phyloP scores from a whole-genome alignment of 495 filamentous ascomycete genomes.

The Pyrenula massariospora region DNA sequence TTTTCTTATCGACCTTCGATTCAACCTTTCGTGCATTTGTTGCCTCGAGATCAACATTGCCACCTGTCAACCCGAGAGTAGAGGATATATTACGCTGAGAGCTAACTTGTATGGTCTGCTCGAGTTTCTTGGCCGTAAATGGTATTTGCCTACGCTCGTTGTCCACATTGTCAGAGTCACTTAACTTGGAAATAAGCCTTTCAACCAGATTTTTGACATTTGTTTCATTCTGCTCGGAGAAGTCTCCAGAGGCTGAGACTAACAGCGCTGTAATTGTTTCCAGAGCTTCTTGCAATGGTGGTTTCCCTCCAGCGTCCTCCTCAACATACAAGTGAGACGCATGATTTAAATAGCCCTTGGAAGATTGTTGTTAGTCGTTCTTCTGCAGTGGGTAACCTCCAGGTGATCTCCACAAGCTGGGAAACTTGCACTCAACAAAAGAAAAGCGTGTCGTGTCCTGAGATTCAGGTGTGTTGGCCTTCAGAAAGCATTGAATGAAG shows the following conservation, averaged over 20 bases:
- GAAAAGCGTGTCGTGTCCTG: too few relatives aligned
- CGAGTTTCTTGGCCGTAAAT: slow-evolving; percentile 71
- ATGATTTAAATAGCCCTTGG: slow-evolving; percentile 77
- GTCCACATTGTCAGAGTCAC: slow-evolving; percentile 58
- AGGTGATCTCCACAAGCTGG: too few relatives aligned
- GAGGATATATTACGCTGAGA: slow-evolving; percentile 91
- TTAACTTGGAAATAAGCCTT: slow-evolving; percentile 77
- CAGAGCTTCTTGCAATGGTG: slow-evolving; percentile 76
- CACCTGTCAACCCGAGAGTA: slow-evolving; percentile 76
- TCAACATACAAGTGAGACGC: slow-evolving; percentile 73
- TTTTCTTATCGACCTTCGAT: slow-evolving; percentile 95
- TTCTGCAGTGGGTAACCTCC: not conserved
- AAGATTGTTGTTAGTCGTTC: not conserved
- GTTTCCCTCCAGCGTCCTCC: slow-evolving; percentile 50
- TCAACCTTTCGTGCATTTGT: slow-evolving; percentile 87
- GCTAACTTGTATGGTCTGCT: slow-evolving; percentile 91
- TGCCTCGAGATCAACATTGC: slow-evolving; percentile 83
- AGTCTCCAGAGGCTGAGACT: slow-evolving; percentile 79
- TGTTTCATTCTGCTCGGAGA: slow-evolving; percentile 54
- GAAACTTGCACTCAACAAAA: not conserved
- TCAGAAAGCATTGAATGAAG: too few relatives aligned
- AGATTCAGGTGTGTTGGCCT: too few relatives aligned
- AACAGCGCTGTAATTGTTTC: slow-evolving; percentile 74
- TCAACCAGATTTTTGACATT: slow-evolving; percentile 76
- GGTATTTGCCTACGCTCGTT: slow-evolving; percentile 56